Evolutionary conservation across 345 rosid genomes (phyloP).

Genomic region (Aquilaria sinensis): DNA sequence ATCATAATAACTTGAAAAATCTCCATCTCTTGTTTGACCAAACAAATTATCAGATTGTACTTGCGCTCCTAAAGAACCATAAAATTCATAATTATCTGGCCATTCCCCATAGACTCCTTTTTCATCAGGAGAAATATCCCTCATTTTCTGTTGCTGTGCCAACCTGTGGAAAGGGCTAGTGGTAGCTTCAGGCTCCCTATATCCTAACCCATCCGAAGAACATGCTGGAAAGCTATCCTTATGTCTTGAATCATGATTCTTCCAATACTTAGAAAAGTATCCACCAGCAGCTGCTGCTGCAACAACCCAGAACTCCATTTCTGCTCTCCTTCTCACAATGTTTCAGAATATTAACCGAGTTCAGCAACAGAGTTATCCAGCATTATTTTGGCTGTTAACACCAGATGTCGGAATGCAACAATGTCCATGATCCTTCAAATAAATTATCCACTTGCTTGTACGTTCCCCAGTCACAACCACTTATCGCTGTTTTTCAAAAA

Average conservation of each 20-base stretch:
- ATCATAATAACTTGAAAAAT: constrained; percentile 19
- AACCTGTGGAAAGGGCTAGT: constrained; percentile 18
- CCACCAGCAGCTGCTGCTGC: constrained; percentile 84
- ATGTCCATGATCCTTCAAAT: constrained; percentile 13
- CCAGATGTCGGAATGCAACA: constrained; percentile 15
- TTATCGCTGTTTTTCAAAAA: background rate
- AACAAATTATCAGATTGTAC: constrained; percentile 24
- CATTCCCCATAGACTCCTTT: constrained; percentile 14
- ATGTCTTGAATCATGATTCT: constrained; percentile 27
- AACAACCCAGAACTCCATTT: constrained; percentile 74
- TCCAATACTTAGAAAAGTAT: constrained; percentile 48
- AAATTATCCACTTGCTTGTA: background rate
- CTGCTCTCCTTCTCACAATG: constrained; percentile 10
- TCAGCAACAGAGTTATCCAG: constrained; percentile 14
- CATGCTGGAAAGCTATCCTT: constrained; percentile 23
- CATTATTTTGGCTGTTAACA: constrained; percentile 14
- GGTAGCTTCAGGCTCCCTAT: constrained; percentile 24
- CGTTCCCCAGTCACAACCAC: background rate
- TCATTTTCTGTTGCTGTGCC: constrained; percentile 24
- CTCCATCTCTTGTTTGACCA: constrained; percentile 19
- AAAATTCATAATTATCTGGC: constrained; percentile 14
- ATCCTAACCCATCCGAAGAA: constrained; percentile 23
- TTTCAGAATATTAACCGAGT: constrained; percentile 17
- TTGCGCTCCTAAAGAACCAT: constrained; percentile 29
- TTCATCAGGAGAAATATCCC: constrained; percentile 16